These are phyloP conservation scores for Fusarium torreyae DNA, from an alignment of 2,329 filamentous ascomycete genomes.

Conservation along the genomic window DNA sequence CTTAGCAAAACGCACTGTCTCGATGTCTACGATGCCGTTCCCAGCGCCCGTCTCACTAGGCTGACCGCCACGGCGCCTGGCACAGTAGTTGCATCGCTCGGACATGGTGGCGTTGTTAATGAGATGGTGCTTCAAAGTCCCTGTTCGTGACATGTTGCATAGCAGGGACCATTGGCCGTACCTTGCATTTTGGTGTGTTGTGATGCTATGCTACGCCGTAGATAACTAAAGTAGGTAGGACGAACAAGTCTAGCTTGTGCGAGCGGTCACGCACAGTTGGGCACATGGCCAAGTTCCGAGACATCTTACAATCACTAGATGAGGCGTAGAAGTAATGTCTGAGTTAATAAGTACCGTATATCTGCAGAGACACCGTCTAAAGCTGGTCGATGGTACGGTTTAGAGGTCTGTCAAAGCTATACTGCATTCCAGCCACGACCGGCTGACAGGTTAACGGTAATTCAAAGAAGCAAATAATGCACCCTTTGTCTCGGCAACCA, in stretches of 20 bases:
- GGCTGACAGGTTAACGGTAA: slow-evolving; percentile 1
- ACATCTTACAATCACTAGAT: neutral
- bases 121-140: slow-evolving; percentile 6
- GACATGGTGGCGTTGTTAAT: slow-evolving; percentile 6
- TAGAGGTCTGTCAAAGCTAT: neutral
- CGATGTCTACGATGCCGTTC: slow-evolving; percentile 22
- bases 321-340: neutral
- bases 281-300: neutral
- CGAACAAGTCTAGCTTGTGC: neutral
- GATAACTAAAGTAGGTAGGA: neutral
- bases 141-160: neutral
- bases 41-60: slow-evolving; percentile 16
- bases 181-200: slow-evolving; percentile 10
- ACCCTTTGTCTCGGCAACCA: slow-evolving; percentile 12
- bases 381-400: neutral
- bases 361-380: neutral
- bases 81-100: neutral
- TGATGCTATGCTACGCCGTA: neutral
- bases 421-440: neutral
- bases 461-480: neutral
- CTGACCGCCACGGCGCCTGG: slow-evolving; percentile 9
- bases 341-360: neutral
- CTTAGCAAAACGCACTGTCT: slow-evolving; percentile 22
- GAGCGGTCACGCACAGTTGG: neutral
- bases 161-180: neutral